Conservation (phyloP, 148 eudicot genomes). For the Rhododendron ferrugineum region DNA sequence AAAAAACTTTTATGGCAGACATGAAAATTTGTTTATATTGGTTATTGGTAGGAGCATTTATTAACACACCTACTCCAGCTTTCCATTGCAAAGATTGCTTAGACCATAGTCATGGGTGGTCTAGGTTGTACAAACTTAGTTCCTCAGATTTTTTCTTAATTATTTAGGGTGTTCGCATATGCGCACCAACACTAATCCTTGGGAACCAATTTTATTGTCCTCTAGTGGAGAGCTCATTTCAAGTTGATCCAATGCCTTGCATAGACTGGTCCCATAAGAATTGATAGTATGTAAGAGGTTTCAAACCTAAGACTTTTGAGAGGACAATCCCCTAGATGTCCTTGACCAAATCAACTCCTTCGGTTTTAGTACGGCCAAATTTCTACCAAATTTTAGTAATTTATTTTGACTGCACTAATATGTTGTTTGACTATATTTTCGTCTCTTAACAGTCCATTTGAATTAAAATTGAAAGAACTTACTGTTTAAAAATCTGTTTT, state of each 20-base stretch:
- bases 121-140: neutral
- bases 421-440: neutral
- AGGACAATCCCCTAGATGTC: neutral
- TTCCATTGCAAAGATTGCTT: neutral
- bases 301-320: neutral
- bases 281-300: neutral
- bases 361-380: neutral
- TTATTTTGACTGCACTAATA: neutral
- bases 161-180: neutral
- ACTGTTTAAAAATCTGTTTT: neutral
- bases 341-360: neutral
- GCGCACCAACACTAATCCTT: neutral
- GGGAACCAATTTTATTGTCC: neutral
- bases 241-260: neutral
- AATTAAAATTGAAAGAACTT: neutral
- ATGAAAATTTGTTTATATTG: neutral
- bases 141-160: neutral
- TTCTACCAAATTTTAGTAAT: neutral
- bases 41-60: slow-evolving; percentile 5
- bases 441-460: neutral
- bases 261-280: neutral
- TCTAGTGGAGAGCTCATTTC: neutral
- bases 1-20: neutral
- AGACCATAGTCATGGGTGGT: neutral
- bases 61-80: neutral